Evolutionary conservation across 371 early-diverging fungal species (phyloP), one percentile per base, ranked within the genome.

Genomic region (Apophysomyces variabilis): DNA sequence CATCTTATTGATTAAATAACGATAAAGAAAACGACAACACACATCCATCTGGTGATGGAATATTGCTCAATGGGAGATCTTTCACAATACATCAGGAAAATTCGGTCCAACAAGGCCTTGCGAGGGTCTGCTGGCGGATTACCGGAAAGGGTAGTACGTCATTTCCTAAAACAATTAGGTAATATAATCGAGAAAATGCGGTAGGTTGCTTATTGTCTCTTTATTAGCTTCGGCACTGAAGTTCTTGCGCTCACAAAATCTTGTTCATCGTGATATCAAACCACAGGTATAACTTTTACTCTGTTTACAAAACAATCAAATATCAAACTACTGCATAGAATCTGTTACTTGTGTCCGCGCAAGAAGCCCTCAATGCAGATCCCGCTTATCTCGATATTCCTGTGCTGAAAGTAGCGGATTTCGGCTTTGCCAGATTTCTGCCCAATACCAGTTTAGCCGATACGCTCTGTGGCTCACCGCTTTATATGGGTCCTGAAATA

Each of bases 401-500:
- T 0, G 66, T 79, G 6, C 76, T 98, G 5, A 97, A 98, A 72
- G 87, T 98, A 11, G 98, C 96, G 6, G 98, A 98, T 73, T 98
- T 98, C 80, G 98, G 98, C 14, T 98, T 98, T 79, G 97, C 99
- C 8, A 83, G 98, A 11, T 89, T 89, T 32, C 77, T 98, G 50
- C 93, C 92, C 5, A 82, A 87, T 38, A 87, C 91, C 5, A 90
- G 89, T 18, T 73, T 98, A 61, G 97, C 99, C 0, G 95, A 96
- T 60, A 98, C 99, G 0, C 82, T 98, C 16, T 98, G 98, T 64
- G 98, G 98, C 0, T 96, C 96, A 14, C 98, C 91, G 36, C 79
- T 97, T 13, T 98, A 98, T 72, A 98, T 98, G 98, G 98, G 96
- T 0, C 98, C 98, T 5, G 98, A 97, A 73, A 96, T 98, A 26